Evolutionary conservation across 139 green algal genomes (phyloP), one percentile per base, ranked within the genome.

Genomic region (Mychonastes homosphaera): DNA sequence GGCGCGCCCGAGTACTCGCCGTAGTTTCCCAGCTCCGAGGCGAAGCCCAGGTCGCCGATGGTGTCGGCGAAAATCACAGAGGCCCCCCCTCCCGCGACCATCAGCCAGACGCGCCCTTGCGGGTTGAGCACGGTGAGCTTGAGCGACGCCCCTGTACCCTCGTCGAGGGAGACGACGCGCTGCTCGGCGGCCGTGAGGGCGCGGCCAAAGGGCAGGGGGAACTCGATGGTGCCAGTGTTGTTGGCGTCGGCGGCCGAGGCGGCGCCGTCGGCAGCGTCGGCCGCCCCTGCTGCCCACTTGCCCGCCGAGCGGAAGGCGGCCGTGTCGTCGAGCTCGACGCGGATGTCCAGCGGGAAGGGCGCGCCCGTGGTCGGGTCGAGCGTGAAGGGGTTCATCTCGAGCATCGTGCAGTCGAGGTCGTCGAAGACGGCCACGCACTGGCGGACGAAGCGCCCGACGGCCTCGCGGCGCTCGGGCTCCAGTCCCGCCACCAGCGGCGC

Each of bases 341-440:
- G 65, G 67, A 87, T 84, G 67, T 90, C 82, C 16, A 90, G 67
- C 18, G 81, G 82, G 68, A 83, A 86, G 33, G 81, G 75, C 58
- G 74, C 45, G 39, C 79, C 60, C 15, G 16, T 46, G 15, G 21
- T 27, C 4, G 47, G 47, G 39, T 67, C 60, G 63, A 95, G 62
- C 1, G 86, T 93, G 75, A 96, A 94, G 3, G 88, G 88, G 70
- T 97, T 96, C 83, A 96, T 95, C 75, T 96, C 88, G 49, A 96
- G 62, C 53, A 97, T 60, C 2, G 75, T 92, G 34, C 78, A 84
- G 75, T 96, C 88, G 45, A 95, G 61, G 71, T 94, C 87, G 46
- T 79, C 18, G 64, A 84, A 89, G 6, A 86, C 65, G 18, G 50
- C 34, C 23, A 56, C 29, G 46, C 60, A 67, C 38, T 67, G 53